Evolutionary conservation across 139 green algal genomes (phyloP).

Genomic region (Choricystis sp.): DNA sequence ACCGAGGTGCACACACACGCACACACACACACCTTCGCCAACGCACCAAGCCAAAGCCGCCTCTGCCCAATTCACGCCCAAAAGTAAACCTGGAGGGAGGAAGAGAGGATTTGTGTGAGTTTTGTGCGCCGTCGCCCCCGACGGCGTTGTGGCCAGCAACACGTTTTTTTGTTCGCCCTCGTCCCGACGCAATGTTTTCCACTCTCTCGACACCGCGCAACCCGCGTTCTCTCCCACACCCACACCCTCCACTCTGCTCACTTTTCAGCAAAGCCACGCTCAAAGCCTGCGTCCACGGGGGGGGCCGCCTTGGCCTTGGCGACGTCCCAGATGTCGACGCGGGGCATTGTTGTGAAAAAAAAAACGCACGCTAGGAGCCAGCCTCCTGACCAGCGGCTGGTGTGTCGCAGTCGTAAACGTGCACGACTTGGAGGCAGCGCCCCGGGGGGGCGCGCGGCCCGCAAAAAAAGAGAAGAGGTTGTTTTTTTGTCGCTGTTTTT

Average conservation of each 20-base stretch:
- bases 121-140: too few relatives aligned
- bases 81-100: conserved; percentile 27
- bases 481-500: too few relatives aligned
- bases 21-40: neutral
- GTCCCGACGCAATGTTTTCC: too few relatives aligned
- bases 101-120: too few relatives aligned
- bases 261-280: conserved; percentile 6
- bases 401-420: too few relatives aligned
- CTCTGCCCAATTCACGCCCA: conserved; percentile 39
- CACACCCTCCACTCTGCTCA: neutral
- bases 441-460: too few relatives aligned
- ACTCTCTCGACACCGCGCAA: too few relatives aligned
- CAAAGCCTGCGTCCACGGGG: conserved; percentile 14
- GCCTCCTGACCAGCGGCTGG: too few relatives aligned
- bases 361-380: neutral
- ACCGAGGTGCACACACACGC: neutral
- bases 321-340: conserved; percentile 23
- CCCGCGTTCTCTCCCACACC: neutral
- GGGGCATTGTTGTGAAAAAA: neutral
- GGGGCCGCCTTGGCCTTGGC: conserved; percentile 4
- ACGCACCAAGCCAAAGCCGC: conserved; percentile 61
- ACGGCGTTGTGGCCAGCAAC: too few relatives aligned
- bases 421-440: too few relatives aligned
- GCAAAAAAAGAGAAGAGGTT: too few relatives aligned
- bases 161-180: too few relatives aligned